Evolutionary conservation across 1,139 yeast genomes (phyloP), one percentile per base, ranked within the genome.

Genomic region (Taphrina pruni): DNA sequence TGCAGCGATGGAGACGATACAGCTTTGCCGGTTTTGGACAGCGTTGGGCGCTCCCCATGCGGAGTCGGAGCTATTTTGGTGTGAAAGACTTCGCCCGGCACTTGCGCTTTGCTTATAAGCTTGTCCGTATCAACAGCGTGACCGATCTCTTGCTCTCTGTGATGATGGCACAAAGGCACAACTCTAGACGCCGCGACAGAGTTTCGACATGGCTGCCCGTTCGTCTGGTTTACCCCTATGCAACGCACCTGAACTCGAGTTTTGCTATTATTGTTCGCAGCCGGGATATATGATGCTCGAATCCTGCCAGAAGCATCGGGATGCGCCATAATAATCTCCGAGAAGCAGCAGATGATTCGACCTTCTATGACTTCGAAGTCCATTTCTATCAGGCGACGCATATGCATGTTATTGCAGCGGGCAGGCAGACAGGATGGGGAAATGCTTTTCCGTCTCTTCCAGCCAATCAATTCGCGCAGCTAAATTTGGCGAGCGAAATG

Each of bases 81-180:
- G 17, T 43, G 46, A 14, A 11, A 43, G 46, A 43, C 46, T 11
- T 43, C 46, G 46, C 46, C 46, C 14, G 46, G 17, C 17, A 43
- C 6, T 9, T 11, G 17, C 6, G 46, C 6, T 14, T 43, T 43
- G 46, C 14, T 9, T 43, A 17, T 43, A 17, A 14, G 17, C 17
- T 17, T 7, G 7, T 11, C 41, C 11, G 41, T 11, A 38, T 11
- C 11, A 11, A 38, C 41, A 8, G 41, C 7, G 41, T 38, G 41
- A 11, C 41, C 41, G 41, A 38, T 43, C 46, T 43, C 46, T 43
- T 43, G 46, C 17, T 54, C 56, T 32, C 38, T 38, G 21, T 64
- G 67, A 9, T 11, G 48, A 20, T 64, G 67, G 39, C 67, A 64
- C 39, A 14, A 64, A 7, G 50, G 45, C n/a, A 43, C 21, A 3